Evolutionary conservation across 2,329 filamentous ascomycete species (phyloP), one percentile per base, ranked within the genome.

Genomic region (Fusarium algeriense): DNA sequence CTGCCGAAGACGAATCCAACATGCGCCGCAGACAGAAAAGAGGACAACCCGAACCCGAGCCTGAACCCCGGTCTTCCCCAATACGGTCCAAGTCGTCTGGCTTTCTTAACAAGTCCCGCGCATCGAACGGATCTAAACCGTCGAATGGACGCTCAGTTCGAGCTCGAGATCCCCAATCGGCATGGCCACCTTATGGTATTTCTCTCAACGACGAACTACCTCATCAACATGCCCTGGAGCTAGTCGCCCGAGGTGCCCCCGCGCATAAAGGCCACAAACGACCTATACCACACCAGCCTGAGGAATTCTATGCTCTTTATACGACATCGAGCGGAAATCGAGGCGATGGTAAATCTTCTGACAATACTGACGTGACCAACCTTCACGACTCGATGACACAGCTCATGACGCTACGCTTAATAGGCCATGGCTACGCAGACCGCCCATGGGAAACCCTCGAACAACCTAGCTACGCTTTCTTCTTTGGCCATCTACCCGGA

Each of bases 381-480:
- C 78, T 84, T 30, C 86, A 88, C 76, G 84, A 88, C 70, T 79
- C 84, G 53, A 89, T 89, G 87, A 85, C 82, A 12, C 85, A 89
- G 78, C 84, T 89, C 73, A 89, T 88, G 83, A 88, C 86, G 4
- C 78, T 89, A 76, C 82, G 84, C 30, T 80, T 86, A 17, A 81
- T 84, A 61, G 83, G 84, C 6, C 74, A 78, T 1, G 82, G 81
- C 7, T 75, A 81, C 19, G 82, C 87, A 46, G 76, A 78, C 5
- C 78, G 83, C 64, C 91, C 90, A 4, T 93, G 90, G 92, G 88
- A 91, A 68, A 91, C 91, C 3, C 83, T 94, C 30, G 92, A 94
- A 76, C 91, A 93, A 75, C 92, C 92, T 7, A 93, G 90, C 77
- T 89, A 90, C 79, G 85, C 89, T 1, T 92, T 92, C 77, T 88